A percentile compares a stretch with the other conserved stretches of the same genome.
phyloP scores from a whole-genome alignment of 1,284 basidiomycete genomes.

The Ceratobasidium sp. region DNA sequence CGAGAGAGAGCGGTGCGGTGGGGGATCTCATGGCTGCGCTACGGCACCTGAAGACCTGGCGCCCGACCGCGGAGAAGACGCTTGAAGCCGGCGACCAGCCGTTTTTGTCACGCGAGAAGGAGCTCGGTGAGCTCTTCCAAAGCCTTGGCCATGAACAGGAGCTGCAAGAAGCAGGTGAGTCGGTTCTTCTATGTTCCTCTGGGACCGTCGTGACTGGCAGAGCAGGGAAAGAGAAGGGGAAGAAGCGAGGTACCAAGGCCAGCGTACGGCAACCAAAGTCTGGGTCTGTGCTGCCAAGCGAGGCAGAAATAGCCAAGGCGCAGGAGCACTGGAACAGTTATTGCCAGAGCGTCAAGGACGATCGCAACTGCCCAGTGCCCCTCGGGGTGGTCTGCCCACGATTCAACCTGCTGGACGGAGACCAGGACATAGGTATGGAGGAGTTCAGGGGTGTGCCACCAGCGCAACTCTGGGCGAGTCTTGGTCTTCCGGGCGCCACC shows the following conservation, averaged over 20 bases:
- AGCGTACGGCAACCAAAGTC: background rate
- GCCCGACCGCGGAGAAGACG: background rate
- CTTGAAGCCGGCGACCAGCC: background rate
- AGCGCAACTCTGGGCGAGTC: background rate
- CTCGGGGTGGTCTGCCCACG: background rate
- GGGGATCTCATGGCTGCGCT: background rate
- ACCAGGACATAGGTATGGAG: constrained; percentile 5
- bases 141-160: background rate
- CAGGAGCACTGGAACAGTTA: background rate
- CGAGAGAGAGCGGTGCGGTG: background rate
- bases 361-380: background rate
- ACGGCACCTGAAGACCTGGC: background rate
- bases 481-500: constrained; percentile 1
- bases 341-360: background rate
- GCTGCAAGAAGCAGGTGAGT: background rate
- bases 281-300: background rate
- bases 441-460: background rate
- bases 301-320: background rate
- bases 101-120: background rate
- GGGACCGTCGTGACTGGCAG: background rate
- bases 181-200: background rate
- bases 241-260: background rate
- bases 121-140: background rate
- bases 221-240: background rate
- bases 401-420: background rate